Evolutionary conservation across 2,329 filamentous ascomycete species (phyloP).

Genomic region (Curvularia hawaiiensis): DNA sequence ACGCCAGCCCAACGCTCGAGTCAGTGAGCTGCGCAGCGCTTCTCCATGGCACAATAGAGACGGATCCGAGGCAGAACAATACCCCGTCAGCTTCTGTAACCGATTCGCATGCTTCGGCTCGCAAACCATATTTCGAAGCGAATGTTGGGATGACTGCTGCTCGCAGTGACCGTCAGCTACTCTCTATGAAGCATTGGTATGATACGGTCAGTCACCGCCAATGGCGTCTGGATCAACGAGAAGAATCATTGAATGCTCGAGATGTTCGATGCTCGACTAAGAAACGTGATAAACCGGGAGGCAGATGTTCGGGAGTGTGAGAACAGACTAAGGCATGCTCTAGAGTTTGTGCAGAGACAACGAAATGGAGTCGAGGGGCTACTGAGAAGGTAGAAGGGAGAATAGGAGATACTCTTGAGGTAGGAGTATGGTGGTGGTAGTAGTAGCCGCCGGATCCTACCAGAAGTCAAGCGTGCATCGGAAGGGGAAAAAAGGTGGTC

Average conservation of each 20-base stretch:
- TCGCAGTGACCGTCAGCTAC: too few relatives aligned
- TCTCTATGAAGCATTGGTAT: not conserved
- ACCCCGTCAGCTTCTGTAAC: not conserved
- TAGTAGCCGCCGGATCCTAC: not conserved
- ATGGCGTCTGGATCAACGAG: not conserved
- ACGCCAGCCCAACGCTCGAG: not conserved
- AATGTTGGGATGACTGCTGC: not conserved
- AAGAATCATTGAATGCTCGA: not conserved
- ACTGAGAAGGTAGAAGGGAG: conserved; percentile 7
- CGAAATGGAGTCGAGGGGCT: conserved; percentile 9
- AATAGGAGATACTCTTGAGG: not conserved
- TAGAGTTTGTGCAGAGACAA: conserved; percentile 5
- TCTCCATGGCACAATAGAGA: not conserved
- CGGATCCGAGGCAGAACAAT: not conserved
- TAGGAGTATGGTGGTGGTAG: not conserved
- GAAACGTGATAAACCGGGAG: not conserved
- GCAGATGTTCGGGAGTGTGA: not conserved
- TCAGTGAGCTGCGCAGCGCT: not conserved
- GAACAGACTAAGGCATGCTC: not conserved
- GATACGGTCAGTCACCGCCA: not conserved
- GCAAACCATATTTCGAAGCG: not conserved
- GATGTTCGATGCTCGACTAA: not conserved
- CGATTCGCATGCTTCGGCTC: not conserved
- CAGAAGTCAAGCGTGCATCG: not conserved
- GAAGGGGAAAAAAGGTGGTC: not conserved